Percentiles rank a stretch among this genome's conserved stretches.
Evolutionary conservation across 192 early-diverging fungal genomes (phyloP).

Genomic region (Linnemannia schmuckeri): DNA sequence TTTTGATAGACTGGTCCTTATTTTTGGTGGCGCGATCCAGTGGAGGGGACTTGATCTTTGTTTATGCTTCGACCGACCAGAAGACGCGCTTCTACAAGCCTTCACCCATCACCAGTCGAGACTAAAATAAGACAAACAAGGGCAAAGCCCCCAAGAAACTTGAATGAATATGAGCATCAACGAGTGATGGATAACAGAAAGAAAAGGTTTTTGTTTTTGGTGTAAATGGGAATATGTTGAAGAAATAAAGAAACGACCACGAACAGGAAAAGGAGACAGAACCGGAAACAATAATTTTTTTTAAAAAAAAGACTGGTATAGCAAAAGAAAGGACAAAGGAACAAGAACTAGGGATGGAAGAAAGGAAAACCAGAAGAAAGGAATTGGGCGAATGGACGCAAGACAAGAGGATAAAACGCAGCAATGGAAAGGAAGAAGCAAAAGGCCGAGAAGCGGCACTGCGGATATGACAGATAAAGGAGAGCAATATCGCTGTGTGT

Average conservation of each 20-base stretch:
- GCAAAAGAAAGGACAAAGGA: background rate
- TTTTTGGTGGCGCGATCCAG: no score
- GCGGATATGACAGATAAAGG: no score
- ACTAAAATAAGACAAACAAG: background rate
- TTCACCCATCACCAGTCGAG: background rate
- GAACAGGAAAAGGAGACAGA: background rate
- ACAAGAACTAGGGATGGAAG: background rate
- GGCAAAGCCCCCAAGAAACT: no score
- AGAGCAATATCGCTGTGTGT: no score
- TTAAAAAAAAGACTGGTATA: background rate
- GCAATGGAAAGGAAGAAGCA: background rate
- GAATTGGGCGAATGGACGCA: background rate
- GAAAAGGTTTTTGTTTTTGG: background rate
- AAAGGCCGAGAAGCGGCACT: no score
- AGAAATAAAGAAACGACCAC: constrained; percentile 10
- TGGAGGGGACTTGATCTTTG: no score
- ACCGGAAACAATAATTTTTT: background rate
- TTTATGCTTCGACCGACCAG: no score
- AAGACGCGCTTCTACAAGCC: no score
- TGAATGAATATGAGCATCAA: background rate
- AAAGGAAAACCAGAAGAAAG: background rate
- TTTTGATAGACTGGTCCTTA: no score
- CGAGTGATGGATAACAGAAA: background rate
- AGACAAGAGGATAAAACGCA: background rate
- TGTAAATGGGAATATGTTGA: background rate